Evolutionary conservation across 805 yeast genomes (phyloP).

Genomic region (Saccharomycodes ludwigii): DNA sequence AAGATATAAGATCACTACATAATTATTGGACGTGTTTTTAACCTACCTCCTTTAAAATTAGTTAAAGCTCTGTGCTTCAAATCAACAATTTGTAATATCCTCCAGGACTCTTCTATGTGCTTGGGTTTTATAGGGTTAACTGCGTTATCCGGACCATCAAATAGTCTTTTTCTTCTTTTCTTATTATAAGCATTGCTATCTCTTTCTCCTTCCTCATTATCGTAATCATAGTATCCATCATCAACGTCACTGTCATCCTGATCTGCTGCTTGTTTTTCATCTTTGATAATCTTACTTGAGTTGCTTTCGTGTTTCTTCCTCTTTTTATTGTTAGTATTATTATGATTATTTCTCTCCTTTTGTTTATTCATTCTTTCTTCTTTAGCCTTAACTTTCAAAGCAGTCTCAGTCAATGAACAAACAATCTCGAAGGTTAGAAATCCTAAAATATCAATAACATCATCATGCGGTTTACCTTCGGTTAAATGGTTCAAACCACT

Average conservation of each 20-base stretch:
- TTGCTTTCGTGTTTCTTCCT: neutral
- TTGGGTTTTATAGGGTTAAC: slow-evolving; percentile 65
- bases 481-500: slow-evolving; percentile 74
- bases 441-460: slow-evolving; percentile 90
- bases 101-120: slow-evolving; percentile 85
- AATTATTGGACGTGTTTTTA: slow-evolving; percentile 23
- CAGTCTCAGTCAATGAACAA: slow-evolving; percentile 86
- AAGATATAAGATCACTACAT: slow-evolving; percentile 13
- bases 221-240: too few species aligned
- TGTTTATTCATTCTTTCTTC: slow-evolving; percentile 40
- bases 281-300: too few species aligned
- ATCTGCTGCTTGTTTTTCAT: slow-evolving; percentile 22
- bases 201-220: slow-evolving; percentile 24
- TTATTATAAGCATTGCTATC: slow-evolving; percentile 30
- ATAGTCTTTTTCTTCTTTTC: slow-evolving; percentile 44
- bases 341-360: too few species aligned
- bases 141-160: slow-evolving; percentile 82
- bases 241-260: slow-evolving; percentile 19
- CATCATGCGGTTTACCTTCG: slow-evolving; percentile 89
- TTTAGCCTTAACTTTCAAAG: slow-evolving; percentile 62
- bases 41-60: slow-evolving; percentile 46
- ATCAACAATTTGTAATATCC: slow-evolving; percentile 51
- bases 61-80: slow-evolving; percentile 52
- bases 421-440: slow-evolving; percentile 94
- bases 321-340: too few species aligned